Conservation (phyloP, 2,329 filamentous ascomycete species). For the Fusarium praegraminearum region DNA sequence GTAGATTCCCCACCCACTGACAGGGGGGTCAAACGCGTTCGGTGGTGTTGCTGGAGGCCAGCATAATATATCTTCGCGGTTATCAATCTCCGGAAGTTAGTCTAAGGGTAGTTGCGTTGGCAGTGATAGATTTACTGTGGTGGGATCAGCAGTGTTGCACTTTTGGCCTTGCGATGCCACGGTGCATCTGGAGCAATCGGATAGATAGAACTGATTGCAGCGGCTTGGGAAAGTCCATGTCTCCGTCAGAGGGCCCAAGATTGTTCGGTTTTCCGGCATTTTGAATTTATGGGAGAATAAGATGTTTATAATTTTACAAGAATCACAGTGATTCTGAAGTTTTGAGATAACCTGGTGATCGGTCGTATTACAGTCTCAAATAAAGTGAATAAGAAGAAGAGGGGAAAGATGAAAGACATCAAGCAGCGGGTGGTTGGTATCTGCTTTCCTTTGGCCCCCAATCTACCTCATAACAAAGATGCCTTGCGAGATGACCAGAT, state of each 20-base stretch:
- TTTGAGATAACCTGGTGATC: background rate
- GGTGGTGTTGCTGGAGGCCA: background rate
- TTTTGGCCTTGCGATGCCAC: background rate
- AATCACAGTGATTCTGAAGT: background rate
- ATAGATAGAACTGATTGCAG: background rate
- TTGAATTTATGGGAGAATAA: no score
- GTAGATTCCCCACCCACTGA: constrained; percentile 12
- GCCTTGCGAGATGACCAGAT: no score
- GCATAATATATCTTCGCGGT: background rate
- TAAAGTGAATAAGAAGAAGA: background rate
- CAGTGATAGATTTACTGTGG: background rate
- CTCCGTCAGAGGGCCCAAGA: background rate
- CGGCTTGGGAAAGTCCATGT: background rate
- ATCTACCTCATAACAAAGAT: background rate
- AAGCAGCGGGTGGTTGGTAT: background rate
- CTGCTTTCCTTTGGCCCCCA: background rate
- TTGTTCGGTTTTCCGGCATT: background rate
- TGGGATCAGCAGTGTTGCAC: background rate
- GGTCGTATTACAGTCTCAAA: no score
- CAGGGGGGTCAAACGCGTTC: background rate
- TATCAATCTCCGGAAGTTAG: background rate
- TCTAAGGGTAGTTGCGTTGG: background rate
- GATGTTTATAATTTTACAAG: background rate
- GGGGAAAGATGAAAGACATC: background rate
- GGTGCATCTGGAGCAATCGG: background rate